Evolutionary conservation across 805 yeast species (phyloP).

Genomic region (Sugiyamaella floridensis): DNA sequence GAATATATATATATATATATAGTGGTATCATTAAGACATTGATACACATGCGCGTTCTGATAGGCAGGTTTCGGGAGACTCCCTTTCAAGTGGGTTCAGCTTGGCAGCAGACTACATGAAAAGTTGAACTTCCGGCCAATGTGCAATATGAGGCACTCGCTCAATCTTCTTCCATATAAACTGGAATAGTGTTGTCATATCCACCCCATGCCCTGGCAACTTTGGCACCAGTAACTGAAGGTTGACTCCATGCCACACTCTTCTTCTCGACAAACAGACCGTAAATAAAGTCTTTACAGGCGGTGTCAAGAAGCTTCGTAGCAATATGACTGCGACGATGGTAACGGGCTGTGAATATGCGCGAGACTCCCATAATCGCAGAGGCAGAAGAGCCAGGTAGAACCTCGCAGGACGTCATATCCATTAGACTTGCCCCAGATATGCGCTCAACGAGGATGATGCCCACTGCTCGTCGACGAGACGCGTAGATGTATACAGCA

Average conservation of each 20-base stretch:
- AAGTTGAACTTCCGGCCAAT: neutral
- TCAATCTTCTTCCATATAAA: neutral
- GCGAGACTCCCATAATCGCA: conserved; percentile 36
- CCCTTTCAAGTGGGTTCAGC: neutral
- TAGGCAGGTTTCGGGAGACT: too few relatives aligned
- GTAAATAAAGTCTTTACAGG: conserved; percentile 36
- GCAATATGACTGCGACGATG: conserved; percentile 44
- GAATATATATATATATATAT: too few relatives aligned
- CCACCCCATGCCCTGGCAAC: conserved; percentile 34
- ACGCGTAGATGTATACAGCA: conserved; percentile 36
- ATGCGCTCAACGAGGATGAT: conserved; percentile 21
- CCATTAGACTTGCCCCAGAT: conserved; percentile 22
- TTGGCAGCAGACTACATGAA: neutral
- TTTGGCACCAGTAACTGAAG: conserved; percentile 46
- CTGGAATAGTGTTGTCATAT: neutral
- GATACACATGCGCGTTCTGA: too few relatives aligned
- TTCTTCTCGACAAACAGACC: conserved; percentile 36
- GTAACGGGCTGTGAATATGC: conserved; percentile 32
- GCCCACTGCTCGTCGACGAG: conserved; percentile 24
- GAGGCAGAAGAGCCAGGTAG: conserved; percentile 23
- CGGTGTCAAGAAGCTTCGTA: conserved; percentile 33
- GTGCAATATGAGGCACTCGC: neutral
- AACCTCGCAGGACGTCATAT: conserved; percentile 37
- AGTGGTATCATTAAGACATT: too few relatives aligned
- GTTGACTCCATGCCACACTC: conserved; percentile 54